Evolutionary conservation across 2,329 filamentous ascomycete species (phyloP), one percentile per base, ranked within the genome.

Genomic region (Claviceps pazoutovae): DNA sequence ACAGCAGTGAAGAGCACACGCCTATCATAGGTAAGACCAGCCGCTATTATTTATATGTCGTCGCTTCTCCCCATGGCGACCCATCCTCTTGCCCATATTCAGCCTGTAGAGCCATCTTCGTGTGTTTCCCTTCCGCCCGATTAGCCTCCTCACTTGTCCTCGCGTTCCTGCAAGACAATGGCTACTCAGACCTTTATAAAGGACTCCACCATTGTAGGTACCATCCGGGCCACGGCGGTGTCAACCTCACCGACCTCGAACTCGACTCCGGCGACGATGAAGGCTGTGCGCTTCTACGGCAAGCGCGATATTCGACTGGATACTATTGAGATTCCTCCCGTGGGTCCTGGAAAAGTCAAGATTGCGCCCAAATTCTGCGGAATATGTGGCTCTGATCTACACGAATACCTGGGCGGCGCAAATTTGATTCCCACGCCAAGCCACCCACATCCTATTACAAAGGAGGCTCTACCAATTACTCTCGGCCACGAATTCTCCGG

Each of bases 401-500:
- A 62, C 41, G 64, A 66, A 44, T 66, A 65, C 37, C 50, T 63
- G 1, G 62, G 62, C n/a, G 64, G 63, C 4, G 61, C 64, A 5
- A 66, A 63, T 50, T 59, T 66, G 46, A 65, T 63, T 46, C 64
- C 64, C 3, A 71, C 73, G 1, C 76, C 78, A 2, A 39, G 50
- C 9, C 42, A 54, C 41, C 76, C 79, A 1, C 81, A 84, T 58
- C 73, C 73, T 2, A 63, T 83, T 21, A 84, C 80, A 0, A 68
- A 72, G 36, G 76, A 78, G 52, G 69, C 67, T 1, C 70, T 79
- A 38, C 82, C 80, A 3, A 70, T 83, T 9, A 80, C 73, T 0
- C 68, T 84, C 9, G 82, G 82, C 26, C 82, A 85, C 59, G 82
- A 85, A 60, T 81, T 84, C 62, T 76, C 73, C 3, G 82, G 81